A percentile compares a stretch with the other conserved stretches of the same genome.
Evolutionary conservation across 768 basidiomycete species (phyloP).

Genomic region (Tylopilus plumbeoviolaceoides): DNA sequence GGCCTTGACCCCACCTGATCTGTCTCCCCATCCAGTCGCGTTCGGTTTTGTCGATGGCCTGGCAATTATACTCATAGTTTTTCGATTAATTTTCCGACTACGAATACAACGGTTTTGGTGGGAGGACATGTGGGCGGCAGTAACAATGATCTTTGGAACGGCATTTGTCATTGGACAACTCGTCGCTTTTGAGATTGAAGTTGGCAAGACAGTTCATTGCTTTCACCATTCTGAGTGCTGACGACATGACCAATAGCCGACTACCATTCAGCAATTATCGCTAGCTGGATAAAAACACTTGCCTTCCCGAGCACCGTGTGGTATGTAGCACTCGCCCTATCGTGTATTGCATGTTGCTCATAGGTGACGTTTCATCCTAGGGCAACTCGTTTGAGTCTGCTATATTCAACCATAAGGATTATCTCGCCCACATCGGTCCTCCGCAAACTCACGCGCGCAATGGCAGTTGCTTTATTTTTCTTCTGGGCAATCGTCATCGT

Average conservation of each 20-base stretch:
- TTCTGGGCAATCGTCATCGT: not conserved
- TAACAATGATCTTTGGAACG: not conserved
- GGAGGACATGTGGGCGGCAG: conserved; percentile 23
- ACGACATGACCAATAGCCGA: not conserved
- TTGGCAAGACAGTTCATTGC: not conserved
- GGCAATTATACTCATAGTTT: too few species aligned
- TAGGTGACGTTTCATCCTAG: not conserved
- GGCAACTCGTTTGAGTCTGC: not conserved
- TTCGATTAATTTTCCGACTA: not conserved
- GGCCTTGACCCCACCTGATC: too few species aligned
- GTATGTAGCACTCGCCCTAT: not conserved
- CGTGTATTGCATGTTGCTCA: not conserved
- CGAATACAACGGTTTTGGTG: conserved; percentile 20
- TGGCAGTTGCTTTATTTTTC: not conserved
- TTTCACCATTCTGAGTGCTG: not conserved
- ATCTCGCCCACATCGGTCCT: not conserved
- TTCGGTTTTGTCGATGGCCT: too few species aligned
- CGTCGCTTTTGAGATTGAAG: not conserved
- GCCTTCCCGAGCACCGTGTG: not conserved
- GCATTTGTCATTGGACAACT: not conserved
- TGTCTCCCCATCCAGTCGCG: too few species aligned
- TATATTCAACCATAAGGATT: not conserved
- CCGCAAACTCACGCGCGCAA: not conserved
- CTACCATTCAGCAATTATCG: not conserved
- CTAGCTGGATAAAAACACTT: not conserved